Evolutionary conservation across 1,284 basidiomycete species (phyloP), one percentile per base, ranked within the genome.

Genomic region (Trametes hirsuta): DNA sequence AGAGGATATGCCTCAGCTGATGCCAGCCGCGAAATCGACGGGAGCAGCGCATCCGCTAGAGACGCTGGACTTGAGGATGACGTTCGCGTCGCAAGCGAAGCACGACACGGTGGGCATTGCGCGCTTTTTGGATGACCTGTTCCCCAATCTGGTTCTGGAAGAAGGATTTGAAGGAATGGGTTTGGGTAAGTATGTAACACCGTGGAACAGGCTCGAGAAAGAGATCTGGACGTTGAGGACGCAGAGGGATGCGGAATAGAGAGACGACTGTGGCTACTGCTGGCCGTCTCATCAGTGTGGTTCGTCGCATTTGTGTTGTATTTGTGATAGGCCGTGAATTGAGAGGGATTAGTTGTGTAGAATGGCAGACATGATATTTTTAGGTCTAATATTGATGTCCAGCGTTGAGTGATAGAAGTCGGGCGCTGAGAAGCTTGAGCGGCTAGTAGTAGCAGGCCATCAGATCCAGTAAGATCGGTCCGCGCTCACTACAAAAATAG

Each of bases 91-190:
- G 21, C 40, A 18, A 46, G 41, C 25, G 1, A 21, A 22, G 36
- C 36, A 52, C 25, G 56, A 56, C 36, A 51, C 36, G 34, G 24
- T 11, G 10, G 37, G 39, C 8, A 44, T 62, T 18, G 64, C 64
- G 41, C 48, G 52, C 37, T 62, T 55, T 53, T 11, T 65, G 11
- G 58, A 62, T 37, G 15, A 39, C 15, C 57, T 62, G 6, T 65
- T 65, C 49, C 63, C 63, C 6, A 41, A 50, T 34, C n/a, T 65
- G 15, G 49, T 53, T 1, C 8, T 65, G 34, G 6, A 14, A 12
- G 64, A 55, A 37, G 52, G 37, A 18, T 34, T 4, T 4, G 21
- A 6, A 8, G 1, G 6, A 1, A 5, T 11, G 12, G 42, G 2
- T 35, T 57, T 46, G 21, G 44, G 34, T 3, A 10, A 6, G 40